phyloP scores from a whole-genome alignment of 2,329 filamentous ascomycete genomes.

The Epichloe sibirici region DNA sequence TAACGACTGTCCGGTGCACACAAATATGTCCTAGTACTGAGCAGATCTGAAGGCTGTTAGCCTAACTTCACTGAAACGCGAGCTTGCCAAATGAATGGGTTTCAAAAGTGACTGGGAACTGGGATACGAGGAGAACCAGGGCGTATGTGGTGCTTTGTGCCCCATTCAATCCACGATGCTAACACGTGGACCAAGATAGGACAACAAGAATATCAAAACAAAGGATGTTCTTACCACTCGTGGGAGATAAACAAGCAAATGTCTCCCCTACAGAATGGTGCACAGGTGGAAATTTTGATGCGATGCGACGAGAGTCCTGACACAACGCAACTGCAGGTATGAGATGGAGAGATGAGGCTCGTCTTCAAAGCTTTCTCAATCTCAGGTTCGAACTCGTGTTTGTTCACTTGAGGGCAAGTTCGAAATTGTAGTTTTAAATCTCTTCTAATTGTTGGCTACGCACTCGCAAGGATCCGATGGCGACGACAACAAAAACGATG shows the following conservation, averaged over 20 bases:
- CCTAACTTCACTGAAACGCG: neutral
- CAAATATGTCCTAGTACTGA: constrained; percentile 11
- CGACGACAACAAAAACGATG: constrained; percentile 19
- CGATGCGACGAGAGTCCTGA: constrained; percentile 11
- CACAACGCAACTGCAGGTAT: constrained; percentile 8
- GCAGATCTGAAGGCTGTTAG: constrained; percentile 21
- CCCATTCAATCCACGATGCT: too few species aligned
- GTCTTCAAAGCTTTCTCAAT: constrained; percentile 1
- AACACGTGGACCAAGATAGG: neutral
- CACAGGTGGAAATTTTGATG: constrained; percentile 15
- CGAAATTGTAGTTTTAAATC: constrained; percentile 11
- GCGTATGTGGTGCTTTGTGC: too few species aligned
- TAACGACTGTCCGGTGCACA: constrained; percentile 12
- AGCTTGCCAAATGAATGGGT: neutral
- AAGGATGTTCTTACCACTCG: constrained; percentile 43
- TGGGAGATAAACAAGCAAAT: constrained; percentile 97
- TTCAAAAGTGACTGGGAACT: neutral
- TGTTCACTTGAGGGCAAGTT: constrained; percentile 21
- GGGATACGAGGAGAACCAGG: neutral
- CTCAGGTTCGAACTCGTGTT: constrained; percentile 9
- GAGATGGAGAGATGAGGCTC: neutral
- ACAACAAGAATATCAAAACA: neutral
- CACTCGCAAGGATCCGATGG: constrained; percentile 22
- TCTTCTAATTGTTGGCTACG: constrained; percentile 25
- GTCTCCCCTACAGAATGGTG: constrained; percentile 62